Conservation (phyloP, 257 asterid genomes). For the Solanum ahanhuiri region DNA sequence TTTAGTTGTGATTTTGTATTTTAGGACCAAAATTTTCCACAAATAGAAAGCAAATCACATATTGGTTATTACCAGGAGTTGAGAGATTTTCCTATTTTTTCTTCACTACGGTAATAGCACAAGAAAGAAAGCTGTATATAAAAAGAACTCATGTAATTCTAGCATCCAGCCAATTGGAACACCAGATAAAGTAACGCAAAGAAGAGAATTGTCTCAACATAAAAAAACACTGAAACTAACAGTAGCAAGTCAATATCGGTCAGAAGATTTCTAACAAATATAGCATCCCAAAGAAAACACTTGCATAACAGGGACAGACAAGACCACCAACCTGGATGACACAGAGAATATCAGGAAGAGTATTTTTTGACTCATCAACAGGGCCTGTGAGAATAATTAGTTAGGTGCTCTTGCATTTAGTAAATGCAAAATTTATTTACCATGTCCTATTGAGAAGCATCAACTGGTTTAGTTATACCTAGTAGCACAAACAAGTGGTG, state of each 20-base stretch:
- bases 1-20: neutral
- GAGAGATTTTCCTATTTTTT: neutral
- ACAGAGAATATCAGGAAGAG: slow-evolving; percentile 90
- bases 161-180: neutral
- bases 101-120: neutral
- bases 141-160: neutral
- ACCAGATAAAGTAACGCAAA: neutral
- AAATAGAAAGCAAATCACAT: neutral
- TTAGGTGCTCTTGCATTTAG: neutral
- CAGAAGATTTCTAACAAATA: neutral
- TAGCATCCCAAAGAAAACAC: neutral
- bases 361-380: slow-evolving; percentile 75
- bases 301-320: neutral
- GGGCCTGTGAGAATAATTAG: slow-evolving; percentile 47
- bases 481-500: slow-evolving; percentile 96
- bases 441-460: neutral
- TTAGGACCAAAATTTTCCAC: neutral
- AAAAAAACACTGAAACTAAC: neutral
- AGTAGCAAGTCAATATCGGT: neutral
- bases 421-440: neutral
- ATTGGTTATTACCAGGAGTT: neutral
- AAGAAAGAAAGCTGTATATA: neutral
- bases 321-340: slow-evolving; percentile 62
- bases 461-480: slow-evolving; percentile 30
- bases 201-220: neutral